Evolutionary conservation across 2,329 filamentous ascomycete species (phyloP).

Genomic region (Cladosporium oxysporum): DNA sequence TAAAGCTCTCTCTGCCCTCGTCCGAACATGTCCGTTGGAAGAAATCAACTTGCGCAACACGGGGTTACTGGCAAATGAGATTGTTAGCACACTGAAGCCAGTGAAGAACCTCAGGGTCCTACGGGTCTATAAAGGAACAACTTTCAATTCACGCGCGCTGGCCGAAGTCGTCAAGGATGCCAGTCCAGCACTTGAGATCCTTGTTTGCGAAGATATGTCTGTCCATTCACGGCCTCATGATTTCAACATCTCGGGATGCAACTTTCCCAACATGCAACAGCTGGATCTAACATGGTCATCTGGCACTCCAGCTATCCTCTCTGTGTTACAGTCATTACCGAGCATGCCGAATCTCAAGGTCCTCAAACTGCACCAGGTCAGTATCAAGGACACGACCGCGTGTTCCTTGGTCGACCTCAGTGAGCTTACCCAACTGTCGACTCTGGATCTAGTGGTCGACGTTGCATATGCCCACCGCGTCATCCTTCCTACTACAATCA

Average conservation of each 20-base stretch:
- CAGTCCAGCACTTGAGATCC: neutral
- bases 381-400: neutral
- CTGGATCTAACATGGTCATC: neutral
- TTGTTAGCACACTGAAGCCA: conserved; percentile 24
- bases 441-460: conserved; percentile 1
- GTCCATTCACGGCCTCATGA: neutral
- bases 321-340: neutral
- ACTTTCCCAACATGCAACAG: neutral
- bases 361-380: conserved; percentile 1
- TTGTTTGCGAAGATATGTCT: neutral
- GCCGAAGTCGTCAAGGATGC: neutral
- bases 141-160: neutral
- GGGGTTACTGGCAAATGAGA: conserved; percentile 26
- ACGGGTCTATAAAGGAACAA: conserved; percentile 12
- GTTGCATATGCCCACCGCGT: neutral
- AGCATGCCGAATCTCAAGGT: neutral
- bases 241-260: neutral
- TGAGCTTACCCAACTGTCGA: neutral
- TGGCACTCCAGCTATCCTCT: neutral
- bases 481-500: neutral
- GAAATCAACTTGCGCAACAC: conserved; percentile 39
- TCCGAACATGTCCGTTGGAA: conserved; percentile 39
- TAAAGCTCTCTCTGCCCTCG: conserved; percentile 42
- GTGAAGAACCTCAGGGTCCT: conserved; percentile 27
- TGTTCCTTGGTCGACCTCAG: neutral